phyloP scores from a whole-genome alignment of 495 filamentous ascomycete species.

The Aspergillus egyptiacus region DNA sequence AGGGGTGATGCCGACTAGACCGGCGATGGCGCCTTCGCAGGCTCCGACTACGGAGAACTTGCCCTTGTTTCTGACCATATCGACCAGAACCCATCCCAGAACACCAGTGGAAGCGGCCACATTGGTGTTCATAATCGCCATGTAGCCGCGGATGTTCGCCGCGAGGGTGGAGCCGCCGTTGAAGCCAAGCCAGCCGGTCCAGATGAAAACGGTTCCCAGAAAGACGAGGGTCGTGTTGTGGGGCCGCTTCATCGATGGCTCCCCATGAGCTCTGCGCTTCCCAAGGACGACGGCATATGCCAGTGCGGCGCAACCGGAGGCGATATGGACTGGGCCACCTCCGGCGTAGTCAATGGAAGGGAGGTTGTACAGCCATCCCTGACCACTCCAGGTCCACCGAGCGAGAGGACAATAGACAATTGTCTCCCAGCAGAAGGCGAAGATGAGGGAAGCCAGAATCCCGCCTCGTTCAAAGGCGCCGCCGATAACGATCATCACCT shows the following conservation, averaged over 20 bases:
- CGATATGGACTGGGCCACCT: slow-evolving; percentile 52
- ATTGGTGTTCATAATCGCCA: slow-evolving; percentile 58
- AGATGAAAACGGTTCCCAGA: slow-evolving; percentile 52
- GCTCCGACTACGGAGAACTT: slow-evolving; percentile 55
- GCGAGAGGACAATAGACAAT: slow-evolving; percentile 55
- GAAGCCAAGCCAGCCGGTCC: slow-evolving; percentile 59
- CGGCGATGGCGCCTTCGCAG: slow-evolving; percentile 58
- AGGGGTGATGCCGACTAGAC: slow-evolving; percentile 59
- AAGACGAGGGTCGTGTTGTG: slow-evolving; percentile 54
- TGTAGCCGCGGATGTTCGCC: slow-evolving; percentile 50
- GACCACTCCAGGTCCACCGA: slow-evolving; percentile 56
- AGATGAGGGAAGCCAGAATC: slow-evolving; percentile 50
- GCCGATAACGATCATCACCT: slow-evolving; percentile 48
- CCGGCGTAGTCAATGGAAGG: slow-evolving; percentile 53
- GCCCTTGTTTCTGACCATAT: slow-evolving; percentile 48
- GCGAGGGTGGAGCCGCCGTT: slow-evolving; percentile 57
- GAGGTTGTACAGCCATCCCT: slow-evolving; percentile 52
- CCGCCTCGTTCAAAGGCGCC: slow-evolving; percentile 51
- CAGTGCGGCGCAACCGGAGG: slow-evolving; percentile 47
- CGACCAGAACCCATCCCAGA: slow-evolving; percentile 54
- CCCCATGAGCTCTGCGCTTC: slow-evolving; percentile 43
- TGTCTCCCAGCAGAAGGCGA: slow-evolving; percentile 54
- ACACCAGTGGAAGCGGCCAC: slow-evolving; percentile 51
- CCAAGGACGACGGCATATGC: slow-evolving; percentile 53
- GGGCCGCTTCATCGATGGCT: slow-evolving; percentile 40